A percentile compares a stretch with the other conserved stretches of the same genome.
Conservation (phyloP, 345 rosid genomes). For the Bruguiera sexangula region DNA sequence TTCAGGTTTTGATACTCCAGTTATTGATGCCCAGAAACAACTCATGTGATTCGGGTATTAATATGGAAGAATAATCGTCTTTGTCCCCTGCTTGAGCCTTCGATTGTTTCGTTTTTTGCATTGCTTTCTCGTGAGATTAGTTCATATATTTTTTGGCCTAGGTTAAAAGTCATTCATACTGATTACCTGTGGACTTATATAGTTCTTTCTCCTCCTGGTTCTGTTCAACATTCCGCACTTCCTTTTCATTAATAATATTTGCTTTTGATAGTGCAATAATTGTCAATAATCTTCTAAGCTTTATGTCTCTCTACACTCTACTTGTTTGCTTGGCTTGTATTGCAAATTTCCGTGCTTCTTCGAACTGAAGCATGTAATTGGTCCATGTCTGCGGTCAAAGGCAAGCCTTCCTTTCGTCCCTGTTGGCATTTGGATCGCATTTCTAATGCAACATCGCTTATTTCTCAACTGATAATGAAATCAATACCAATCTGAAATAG, state of each 20-base stretch:
- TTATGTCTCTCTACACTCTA: too few relatives aligned
- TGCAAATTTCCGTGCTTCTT: not conserved
- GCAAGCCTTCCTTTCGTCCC: not conserved
- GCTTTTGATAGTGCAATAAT: slow-evolving; percentile 2
- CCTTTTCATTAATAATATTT: slow-evolving; percentile 13
- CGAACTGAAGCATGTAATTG: slow-evolving; percentile 6
- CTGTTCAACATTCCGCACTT: slow-evolving; percentile 5
- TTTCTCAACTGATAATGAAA: not conserved
- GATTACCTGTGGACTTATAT: slow-evolving; percentile 10
- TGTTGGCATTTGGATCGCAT: not conserved
- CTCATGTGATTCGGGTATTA: slow-evolving; percentile 9
- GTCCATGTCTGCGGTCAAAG: slow-evolving; percentile 2
- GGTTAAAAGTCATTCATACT: not conserved
- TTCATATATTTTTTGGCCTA: slow-evolving; percentile 9
- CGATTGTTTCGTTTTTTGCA: slow-evolving; percentile 1
- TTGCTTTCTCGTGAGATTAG: slow-evolving; percentile 4
- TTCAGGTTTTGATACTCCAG: slow-evolving; percentile 9
- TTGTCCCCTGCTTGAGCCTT: slow-evolving; percentile 25
- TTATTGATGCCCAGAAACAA: slow-evolving; percentile 14
- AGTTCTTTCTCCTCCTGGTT: slow-evolving; percentile 8
- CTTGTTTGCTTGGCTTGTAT: not conserved
- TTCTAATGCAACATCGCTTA: not conserved
- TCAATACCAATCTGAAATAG: too few relatives aligned
- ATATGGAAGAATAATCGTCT: slow-evolving; percentile 19
- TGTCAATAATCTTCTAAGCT: not conserved